These are phyloP conservation scores for Gloeopeniophorella convolvens DNA, from an alignment of 768 basidiomycete genomes.

Conservation along the genomic window DNA sequence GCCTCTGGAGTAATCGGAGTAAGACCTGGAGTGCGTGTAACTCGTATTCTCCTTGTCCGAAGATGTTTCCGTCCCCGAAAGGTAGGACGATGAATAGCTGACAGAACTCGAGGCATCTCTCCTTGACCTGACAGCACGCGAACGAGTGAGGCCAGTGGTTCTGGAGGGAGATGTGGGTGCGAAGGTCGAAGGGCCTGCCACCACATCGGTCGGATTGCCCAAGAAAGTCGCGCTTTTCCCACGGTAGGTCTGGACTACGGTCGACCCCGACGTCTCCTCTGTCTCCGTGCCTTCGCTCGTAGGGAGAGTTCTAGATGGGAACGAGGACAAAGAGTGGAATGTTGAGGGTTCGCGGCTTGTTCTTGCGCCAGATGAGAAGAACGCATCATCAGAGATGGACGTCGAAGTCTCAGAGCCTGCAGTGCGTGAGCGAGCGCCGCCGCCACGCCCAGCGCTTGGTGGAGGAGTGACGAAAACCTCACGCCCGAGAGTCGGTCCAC, in stretches of 20 bases:
- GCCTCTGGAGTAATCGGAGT: slow-evolving; percentile 23
- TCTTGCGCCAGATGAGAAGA: slow-evolving; percentile 38
- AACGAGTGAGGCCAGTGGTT: slow-evolving; percentile 42
- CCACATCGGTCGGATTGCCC: background rate
- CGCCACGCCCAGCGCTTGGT: slow-evolving; percentile 32
- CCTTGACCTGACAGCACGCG: slow-evolving; percentile 50
- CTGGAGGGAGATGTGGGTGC: slow-evolving; percentile 41
- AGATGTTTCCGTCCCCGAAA: slow-evolving; percentile 33
- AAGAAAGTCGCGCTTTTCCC: background rate
- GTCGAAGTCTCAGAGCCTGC: slow-evolving; percentile 24
- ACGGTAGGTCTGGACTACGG: slow-evolving; percentile 8
- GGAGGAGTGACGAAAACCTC: slow-evolving; percentile 42
- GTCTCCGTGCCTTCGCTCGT: slow-evolving; percentile 25
- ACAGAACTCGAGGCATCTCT: slow-evolving; percentile 35
- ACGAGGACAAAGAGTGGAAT: slow-evolving; percentile 34
- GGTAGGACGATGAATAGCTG: slow-evolving; percentile 37
- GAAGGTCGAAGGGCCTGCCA: slow-evolving; percentile 30
- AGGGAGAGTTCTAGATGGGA: slow-evolving; percentile 24
- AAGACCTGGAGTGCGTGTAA: slow-evolving; percentile 26
- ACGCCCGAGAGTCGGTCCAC: slow-evolving; percentile 44
- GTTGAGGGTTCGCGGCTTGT: slow-evolving; percentile 29
- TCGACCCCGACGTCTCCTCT: slow-evolving; percentile 31
- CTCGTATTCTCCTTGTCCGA: slow-evolving; percentile 55
- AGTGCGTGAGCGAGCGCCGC: slow-evolving; percentile 25
- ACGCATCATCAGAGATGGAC: slow-evolving; percentile 39